These are phyloP conservation scores for Fragaria iinumae DNA, from an alignment of 306 rosid genomes.

Conservation along the genomic window DNA sequence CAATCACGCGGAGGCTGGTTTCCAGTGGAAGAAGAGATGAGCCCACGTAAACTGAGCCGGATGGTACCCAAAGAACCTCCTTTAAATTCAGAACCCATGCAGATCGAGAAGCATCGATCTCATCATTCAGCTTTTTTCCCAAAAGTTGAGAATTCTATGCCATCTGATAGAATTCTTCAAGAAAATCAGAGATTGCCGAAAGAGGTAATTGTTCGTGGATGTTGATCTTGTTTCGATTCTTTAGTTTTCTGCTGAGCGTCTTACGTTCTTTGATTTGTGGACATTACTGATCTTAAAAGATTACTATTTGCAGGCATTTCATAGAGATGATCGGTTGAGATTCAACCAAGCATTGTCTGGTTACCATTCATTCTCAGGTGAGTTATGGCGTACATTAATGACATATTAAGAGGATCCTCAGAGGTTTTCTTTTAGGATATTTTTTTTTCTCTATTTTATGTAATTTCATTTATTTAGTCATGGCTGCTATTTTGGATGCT, in stretches of 20 bases:
- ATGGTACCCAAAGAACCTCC: constrained; percentile 68
- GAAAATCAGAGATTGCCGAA: constrained; percentile 72
- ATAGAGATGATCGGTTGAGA: constrained; percentile 84
- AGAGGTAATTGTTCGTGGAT: constrained; percentile 54
- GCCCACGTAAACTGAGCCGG: constrained; percentile 62
- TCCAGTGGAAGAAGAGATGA: constrained; percentile 87
- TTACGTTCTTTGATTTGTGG: constrained; percentile 19
- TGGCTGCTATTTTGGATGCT: not conserved
- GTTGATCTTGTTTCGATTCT: constrained; percentile 27
- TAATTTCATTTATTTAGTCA: not conserved
- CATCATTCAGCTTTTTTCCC: constrained; percentile 68
- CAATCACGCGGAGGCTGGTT: constrained; percentile 75
- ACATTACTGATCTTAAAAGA: constrained; percentile 10
- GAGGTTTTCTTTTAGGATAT: not conserved
- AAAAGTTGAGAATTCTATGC: constrained; percentile 63
- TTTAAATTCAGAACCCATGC: constrained; percentile 64
- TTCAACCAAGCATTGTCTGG: constrained; percentile 51
- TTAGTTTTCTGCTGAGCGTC: constrained; percentile 19
- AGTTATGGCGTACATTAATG: constrained; percentile 30
- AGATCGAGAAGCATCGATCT: constrained; percentile 69
- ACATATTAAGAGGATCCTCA: constrained; percentile 18
- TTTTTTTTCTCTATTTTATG: not conserved
- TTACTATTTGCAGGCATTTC: constrained; percentile 62
- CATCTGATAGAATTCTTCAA: constrained; percentile 69
- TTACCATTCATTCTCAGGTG: constrained; percentile 72